Conservation (phyloP, 257 asterid species). For the Forsythia viridissima region DNA sequence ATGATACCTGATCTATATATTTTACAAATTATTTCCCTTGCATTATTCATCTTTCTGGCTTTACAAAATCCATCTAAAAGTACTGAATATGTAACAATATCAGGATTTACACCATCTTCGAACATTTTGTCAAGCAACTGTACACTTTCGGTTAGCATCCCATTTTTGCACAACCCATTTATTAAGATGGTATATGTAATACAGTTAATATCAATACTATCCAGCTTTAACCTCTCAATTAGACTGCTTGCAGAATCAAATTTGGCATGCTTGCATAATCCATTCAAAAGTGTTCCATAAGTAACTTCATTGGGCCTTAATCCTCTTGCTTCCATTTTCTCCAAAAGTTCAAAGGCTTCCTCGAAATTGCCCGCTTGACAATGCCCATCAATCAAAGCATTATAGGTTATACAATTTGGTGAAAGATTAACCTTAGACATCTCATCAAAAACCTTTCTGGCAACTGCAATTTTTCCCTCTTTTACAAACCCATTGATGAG, state of each 20-base stretch:
- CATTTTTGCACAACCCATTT: slow-evolving; percentile 61
- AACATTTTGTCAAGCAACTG: slow-evolving; percentile 53
- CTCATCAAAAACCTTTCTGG: slow-evolving; percentile 62
- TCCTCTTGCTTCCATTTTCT: slow-evolving; percentile 62
- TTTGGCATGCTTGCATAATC: slow-evolving; percentile 66
- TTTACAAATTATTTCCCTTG: slow-evolving; percentile 68
- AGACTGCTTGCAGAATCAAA: slow-evolving; percentile 61
- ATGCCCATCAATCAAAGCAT: slow-evolving; percentile 72
- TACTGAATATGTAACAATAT: slow-evolving; percentile 71
- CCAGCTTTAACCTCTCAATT: slow-evolving; percentile 53
- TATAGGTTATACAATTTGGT: slow-evolving; percentile 71
- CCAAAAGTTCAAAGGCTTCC: slow-evolving; percentile 58
- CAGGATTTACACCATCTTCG: slow-evolving; percentile 51
- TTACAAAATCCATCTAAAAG: slow-evolving; percentile 78
- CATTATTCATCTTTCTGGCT: slow-evolving; percentile 53
- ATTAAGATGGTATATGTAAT: slow-evolving; percentile 64
- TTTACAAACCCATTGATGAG: slow-evolving; percentile 74
- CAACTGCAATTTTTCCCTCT: slow-evolving; percentile 74
- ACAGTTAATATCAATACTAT: slow-evolving; percentile 44
- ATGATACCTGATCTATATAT: slow-evolving; percentile 54
- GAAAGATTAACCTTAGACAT: slow-evolving; percentile 57
- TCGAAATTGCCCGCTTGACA: slow-evolving; percentile 63
- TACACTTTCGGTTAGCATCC: slow-evolving; percentile 52
- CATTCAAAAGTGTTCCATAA: slow-evolving; percentile 78
- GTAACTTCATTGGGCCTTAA: slow-evolving; percentile 66